Conservation (phyloP, 2,329 filamentous ascomycete species). For the Cytospora piceicola region DNA sequence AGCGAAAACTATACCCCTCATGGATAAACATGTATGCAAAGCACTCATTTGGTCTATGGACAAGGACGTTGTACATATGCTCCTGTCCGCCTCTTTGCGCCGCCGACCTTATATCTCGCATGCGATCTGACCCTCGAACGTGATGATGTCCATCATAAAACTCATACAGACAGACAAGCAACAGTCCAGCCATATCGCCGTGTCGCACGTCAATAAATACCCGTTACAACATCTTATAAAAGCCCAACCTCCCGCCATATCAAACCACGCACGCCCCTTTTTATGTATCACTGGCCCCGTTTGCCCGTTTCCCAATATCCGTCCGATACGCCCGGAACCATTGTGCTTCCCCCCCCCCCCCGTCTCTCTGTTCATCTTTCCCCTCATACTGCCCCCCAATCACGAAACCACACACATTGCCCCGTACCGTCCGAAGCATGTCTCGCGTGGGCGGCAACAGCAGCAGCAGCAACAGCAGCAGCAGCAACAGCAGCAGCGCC, state of each 20-base stretch:
- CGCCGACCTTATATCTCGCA: neutral
- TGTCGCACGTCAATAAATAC: neutral
- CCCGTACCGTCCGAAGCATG: neutral
- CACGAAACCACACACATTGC: neutral
- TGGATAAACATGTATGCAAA: neutral
- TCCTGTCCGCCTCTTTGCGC: conserved; percentile 13
- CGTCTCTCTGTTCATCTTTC: neutral
- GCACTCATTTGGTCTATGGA: conserved; percentile 14
- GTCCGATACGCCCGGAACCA: neutral
- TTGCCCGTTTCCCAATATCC: neutral
- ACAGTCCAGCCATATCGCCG: neutral
- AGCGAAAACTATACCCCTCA: neutral
- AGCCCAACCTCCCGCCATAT: neutral
- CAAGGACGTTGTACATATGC: conserved; percentile 13
- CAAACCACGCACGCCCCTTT: neutral
- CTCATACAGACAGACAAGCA: conserved; percentile 19
- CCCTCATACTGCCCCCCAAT: too few species aligned
- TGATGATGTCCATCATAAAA: conserved; percentile 15
- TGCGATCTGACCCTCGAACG: conserved; percentile 1
- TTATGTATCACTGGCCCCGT: neutral
- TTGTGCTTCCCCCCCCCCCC: neutral
- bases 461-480: too few species aligned
- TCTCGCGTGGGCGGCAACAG: too few species aligned
- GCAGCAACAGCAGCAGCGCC: too few species aligned
- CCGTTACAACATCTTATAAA: conserved; percentile 2